Evolutionary conservation across 2,329 filamentous ascomycete genomes (phyloP).

Genomic region (Colletotrichum sojae): DNA sequence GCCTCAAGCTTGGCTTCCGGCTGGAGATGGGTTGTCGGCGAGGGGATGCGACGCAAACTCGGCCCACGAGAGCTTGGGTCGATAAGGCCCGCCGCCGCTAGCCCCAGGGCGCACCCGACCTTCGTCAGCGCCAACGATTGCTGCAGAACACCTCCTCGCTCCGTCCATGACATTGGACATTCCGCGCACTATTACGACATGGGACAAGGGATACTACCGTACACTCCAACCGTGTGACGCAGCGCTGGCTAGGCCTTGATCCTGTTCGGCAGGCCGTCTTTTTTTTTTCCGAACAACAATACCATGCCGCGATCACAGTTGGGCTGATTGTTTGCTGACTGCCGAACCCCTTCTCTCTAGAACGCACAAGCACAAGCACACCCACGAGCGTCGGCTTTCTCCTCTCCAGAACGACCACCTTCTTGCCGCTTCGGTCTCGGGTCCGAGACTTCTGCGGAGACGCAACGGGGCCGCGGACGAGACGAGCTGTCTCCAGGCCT

Average conservation of each 20-base stretch:
- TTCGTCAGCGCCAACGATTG: conserved; percentile 6
- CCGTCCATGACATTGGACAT: neutral
- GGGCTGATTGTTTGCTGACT: conserved; percentile 13
- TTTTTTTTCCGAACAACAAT: conserved; percentile 7
- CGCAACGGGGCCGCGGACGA: conserved; percentile 2
- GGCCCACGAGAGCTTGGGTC: conserved; percentile 36
- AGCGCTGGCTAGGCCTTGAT: neutral
- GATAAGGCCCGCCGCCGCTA: conserved; percentile 19
- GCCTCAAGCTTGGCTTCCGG: conserved; percentile 37
- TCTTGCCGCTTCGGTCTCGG: conserved; percentile 17
- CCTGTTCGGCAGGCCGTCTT: conserved; percentile 15
- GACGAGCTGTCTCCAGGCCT: conserved; percentile 31
- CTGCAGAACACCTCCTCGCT: neutral
- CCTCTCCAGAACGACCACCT: too few species aligned
- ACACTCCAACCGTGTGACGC: neutral
- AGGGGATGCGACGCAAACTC: conserved; percentile 38
- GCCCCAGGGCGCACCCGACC: conserved; percentile 32
- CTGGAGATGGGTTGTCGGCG: conserved; percentile 38
- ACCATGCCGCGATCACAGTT: conserved; percentile 9
- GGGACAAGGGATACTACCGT: too few species aligned
- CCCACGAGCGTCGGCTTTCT: too few species aligned
- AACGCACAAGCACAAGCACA: too few species aligned
- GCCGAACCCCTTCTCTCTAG: too few species aligned
- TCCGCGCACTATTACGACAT: neutral
- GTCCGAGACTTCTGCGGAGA: conserved; percentile 13